A percentile compares a stretch with the other conserved stretches of the same genome.
These are phyloP conservation scores for Moesziomyces globuligerus DNA, from an alignment of 1,284 basidiomycete species.

Conservation along the genomic window DNA sequence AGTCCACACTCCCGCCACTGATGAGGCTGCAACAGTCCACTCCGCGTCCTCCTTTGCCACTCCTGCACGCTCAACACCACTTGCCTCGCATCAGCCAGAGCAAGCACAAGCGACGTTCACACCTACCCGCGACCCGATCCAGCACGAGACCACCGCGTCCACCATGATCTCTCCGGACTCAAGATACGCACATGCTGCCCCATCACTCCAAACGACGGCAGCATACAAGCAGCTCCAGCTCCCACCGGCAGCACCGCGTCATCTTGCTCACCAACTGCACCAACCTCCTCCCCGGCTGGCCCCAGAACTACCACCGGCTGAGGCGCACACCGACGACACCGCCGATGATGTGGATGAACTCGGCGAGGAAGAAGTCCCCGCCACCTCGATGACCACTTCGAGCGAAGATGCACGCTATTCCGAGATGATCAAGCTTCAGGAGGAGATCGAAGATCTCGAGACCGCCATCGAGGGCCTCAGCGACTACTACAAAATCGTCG, in stretches of 20 bases:
- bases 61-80: background rate
- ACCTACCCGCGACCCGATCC: background rate
- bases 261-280: background rate
- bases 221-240: background rate
- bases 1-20: background rate
- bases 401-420: conserved; percentile 31
- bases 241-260: too few species aligned
- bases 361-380: conserved; percentile 16
- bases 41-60: background rate
- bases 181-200: background rate
- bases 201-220: background rate
- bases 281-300: background rate
- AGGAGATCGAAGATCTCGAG: conserved; percentile 73
- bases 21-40: background rate
- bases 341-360: conserved; percentile 23
- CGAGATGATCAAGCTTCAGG: conserved; percentile 51
- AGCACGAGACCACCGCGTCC: background rate
- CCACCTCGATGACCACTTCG: conserved; percentile 25
- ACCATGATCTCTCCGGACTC: background rate
- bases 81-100: background rate
- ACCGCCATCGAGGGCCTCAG: conserved; percentile 76
- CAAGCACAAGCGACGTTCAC: background rate
- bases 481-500: conserved; percentile 81
- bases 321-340: conserved; percentile 8
- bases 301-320: background rate